A percentile compares a stretch with the other conserved stretches of the same genome.
phyloP scores from a whole-genome alignment of 768 basidiomycete genomes.

The Kwoniella pini region DNA sequence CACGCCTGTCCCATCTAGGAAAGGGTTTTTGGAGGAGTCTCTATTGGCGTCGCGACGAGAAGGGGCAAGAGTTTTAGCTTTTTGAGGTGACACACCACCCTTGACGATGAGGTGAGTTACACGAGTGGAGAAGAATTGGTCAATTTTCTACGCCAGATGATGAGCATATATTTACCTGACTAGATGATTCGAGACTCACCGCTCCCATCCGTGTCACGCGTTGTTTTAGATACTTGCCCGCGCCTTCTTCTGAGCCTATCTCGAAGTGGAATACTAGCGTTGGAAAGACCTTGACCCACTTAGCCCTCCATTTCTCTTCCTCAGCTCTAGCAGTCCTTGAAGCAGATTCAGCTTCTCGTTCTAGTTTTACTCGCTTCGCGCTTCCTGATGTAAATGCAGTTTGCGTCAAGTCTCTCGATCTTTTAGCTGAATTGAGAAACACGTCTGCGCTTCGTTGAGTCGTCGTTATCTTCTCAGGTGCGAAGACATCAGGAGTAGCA shows the following conservation, averaged over 20 bases:
- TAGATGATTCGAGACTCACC: constrained; percentile 59
- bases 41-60: constrained; percentile 16
- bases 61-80: constrained; percentile 21
- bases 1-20: constrained; percentile 37
- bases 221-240: constrained; percentile 58
- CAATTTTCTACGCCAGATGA: constrained; percentile 68
- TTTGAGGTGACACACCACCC: constrained; percentile 24
- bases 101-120: constrained; percentile 73
- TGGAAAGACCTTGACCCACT: constrained; percentile 84
- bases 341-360: constrained; percentile 1
- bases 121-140: constrained; percentile 81
- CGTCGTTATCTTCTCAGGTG: constrained; percentile 3
- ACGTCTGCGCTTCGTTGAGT: neutral
- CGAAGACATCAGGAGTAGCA: constrained; percentile 38
- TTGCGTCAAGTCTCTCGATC: constrained; percentile 5
- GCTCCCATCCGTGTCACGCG: constrained; percentile 71
- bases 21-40: constrained; percentile 34
- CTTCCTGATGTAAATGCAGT: neutral
- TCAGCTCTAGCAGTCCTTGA: constrained; percentile 16
- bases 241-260: constrained; percentile 56
- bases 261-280: constrained; percentile 84
- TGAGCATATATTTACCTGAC: neutral
- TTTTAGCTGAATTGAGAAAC: constrained; percentile 2
- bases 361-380: constrained; percentile 14
- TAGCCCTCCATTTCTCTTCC: constrained; percentile 71